A percentile compares a stretch with the other conserved stretches of the same genome.
Evolutionary conservation across 2,329 filamentous ascomycete genomes (phyloP).

Genomic region (Atkinsonella hypoxylon): DNA sequence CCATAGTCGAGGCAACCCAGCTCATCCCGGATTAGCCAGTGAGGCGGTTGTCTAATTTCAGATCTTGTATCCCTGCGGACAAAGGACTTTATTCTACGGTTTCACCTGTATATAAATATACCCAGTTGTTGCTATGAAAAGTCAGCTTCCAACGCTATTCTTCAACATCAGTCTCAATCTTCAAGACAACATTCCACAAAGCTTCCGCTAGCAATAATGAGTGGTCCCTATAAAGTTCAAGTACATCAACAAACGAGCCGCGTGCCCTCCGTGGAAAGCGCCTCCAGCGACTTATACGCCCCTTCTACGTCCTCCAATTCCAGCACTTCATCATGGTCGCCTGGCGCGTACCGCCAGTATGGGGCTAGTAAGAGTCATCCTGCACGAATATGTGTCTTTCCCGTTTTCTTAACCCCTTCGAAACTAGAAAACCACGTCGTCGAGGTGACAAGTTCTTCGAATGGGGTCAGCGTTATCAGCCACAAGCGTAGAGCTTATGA

Average conservation of each 20-base stretch:
- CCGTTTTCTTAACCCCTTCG: slow-evolving; percentile 11
- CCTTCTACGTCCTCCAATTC: slow-evolving; percentile 7
- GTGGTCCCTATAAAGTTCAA: slow-evolving; percentile 16
- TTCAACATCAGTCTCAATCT: background rate
- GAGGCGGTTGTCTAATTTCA: background rate
- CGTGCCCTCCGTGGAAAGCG: slow-evolving; percentile 17
- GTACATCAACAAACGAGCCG: slow-evolving; percentile 22
- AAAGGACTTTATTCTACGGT: background rate
- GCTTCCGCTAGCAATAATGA: slow-evolving; percentile 10
- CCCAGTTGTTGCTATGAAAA: background rate
- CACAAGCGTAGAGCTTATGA: slow-evolving; percentile 20
- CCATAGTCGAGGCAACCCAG: background rate
- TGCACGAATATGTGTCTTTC: slow-evolving; percentile 2
- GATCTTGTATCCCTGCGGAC: background rate
- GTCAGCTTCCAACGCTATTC: background rate
- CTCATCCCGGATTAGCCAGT: background rate
- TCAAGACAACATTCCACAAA: background rate
- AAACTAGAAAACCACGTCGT: slow-evolving; percentile 14
- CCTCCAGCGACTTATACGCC: slow-evolving; percentile 14
- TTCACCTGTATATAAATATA: background rate
- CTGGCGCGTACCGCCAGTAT: slow-evolving; percentile 20
- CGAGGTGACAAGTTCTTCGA: slow-evolving; percentile 13
- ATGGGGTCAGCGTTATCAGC: slow-evolving; percentile 19
- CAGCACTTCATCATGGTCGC: slow-evolving; percentile 16
- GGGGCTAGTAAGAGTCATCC: slow-evolving; percentile 17